These are phyloP conservation scores for Phoma sp. DNA, from an alignment of 2,329 filamentous ascomycete species.

Conservation along the genomic window DNA sequence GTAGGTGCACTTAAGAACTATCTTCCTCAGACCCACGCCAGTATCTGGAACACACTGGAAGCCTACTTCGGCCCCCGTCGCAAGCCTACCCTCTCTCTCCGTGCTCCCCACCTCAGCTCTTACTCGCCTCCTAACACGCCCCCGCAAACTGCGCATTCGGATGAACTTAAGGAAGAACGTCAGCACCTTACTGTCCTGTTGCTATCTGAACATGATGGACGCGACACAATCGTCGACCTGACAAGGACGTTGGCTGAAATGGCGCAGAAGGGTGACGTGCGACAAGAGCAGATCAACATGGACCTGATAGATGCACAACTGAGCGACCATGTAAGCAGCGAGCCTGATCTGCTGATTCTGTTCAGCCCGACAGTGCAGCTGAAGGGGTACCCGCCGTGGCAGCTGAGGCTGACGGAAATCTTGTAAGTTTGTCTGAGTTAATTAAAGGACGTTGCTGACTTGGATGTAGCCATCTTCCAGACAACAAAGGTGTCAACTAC, in stretches of 20 bases:
- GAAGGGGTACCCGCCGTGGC: slow-evolving; percentile 95
- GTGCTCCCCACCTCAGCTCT: slow-evolving; percentile 71
- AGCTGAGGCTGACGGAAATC: slow-evolving; percentile 92
- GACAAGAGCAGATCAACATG: slow-evolving; percentile 77
- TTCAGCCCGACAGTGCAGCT: slow-evolving; percentile 85
- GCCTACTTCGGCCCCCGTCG: slow-evolving; percentile 79
- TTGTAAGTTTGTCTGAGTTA: slow-evolving; percentile 61
- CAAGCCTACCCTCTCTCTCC: slow-evolving; percentile 73
- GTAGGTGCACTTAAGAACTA: slow-evolving; percentile 87
- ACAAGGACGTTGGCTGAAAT: slow-evolving; percentile 94
- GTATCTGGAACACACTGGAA: slow-evolving; percentile 78
- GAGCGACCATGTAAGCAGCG: slow-evolving; percentile 75
- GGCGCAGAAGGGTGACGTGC: slow-evolving; percentile 87
- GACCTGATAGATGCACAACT: slow-evolving; percentile 92
- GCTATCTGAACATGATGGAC: slow-evolving; percentile 84
- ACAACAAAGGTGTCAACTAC: slow-evolving; percentile 86
- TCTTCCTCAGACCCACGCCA: slow-evolving; percentile 81
- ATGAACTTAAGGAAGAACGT: slow-evolving; percentile 39
- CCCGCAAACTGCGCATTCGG: slow-evolving; percentile 40
- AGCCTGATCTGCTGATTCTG: slow-evolving; percentile 87
- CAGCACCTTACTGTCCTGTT: slow-evolving; percentile 71
- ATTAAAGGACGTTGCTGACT: slow-evolving; percentile 14
- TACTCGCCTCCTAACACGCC: slow-evolving; percentile 57
- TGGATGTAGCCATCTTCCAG: slow-evolving; percentile 57
- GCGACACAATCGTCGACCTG: slow-evolving; percentile 92